These are phyloP conservation scores for Spinellus fusiger DNA, from an alignment of 192 early-diverging fungal genomes.

Conservation along the genomic window DNA sequence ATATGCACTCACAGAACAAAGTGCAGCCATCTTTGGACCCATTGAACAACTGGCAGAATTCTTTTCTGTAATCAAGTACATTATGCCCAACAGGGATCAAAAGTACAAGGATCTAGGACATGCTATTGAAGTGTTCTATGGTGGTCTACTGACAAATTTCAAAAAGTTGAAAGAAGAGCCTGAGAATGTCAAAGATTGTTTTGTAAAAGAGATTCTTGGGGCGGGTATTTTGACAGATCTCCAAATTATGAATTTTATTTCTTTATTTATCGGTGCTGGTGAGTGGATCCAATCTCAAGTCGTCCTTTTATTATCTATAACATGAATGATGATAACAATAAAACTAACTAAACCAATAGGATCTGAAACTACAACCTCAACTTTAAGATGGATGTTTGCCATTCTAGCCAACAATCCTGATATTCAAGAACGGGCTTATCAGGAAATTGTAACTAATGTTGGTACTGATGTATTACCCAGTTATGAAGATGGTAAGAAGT, in stretches of 20 bases:
- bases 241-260: slow-evolving; percentile 16
- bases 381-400: slow-evolving; percentile 28
- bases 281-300: not conserved
- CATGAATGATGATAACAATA: not conserved
- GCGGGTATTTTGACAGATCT: slow-evolving; percentile 5
- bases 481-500: slow-evolving; percentile 19
- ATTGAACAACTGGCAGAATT: slow-evolving; percentile 25
- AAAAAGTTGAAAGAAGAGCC: not conserved
- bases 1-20: slow-evolving; percentile 19
- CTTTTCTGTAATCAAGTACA: slow-evolving; percentile 24
- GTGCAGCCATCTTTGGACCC: slow-evolving; percentile 12
- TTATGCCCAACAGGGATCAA: not conserved
- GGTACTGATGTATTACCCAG: slow-evolving; percentile 20
- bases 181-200: slow-evolving; percentile 13
- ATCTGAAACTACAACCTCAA: slow-evolving; percentile 29
- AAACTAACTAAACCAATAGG: slow-evolving; percentile 12
- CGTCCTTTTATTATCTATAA: not conserved
- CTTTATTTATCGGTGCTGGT: slow-evolving; percentile 28
- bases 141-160: slow-evolving; percentile 7
- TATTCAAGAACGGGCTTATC: slow-evolving; percentile 24
- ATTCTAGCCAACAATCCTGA: slow-evolving; percentile 26
- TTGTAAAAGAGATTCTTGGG: slow-evolving; percentile 21
- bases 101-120: not conserved
- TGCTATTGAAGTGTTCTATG: slow-evolving; percentile 21
- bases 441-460: slow-evolving; percentile 21